These are phyloP conservation scores for Clarireedia paspali DNA, from an alignment of 2,329 filamentous ascomycete species.

Conservation along the genomic window DNA sequence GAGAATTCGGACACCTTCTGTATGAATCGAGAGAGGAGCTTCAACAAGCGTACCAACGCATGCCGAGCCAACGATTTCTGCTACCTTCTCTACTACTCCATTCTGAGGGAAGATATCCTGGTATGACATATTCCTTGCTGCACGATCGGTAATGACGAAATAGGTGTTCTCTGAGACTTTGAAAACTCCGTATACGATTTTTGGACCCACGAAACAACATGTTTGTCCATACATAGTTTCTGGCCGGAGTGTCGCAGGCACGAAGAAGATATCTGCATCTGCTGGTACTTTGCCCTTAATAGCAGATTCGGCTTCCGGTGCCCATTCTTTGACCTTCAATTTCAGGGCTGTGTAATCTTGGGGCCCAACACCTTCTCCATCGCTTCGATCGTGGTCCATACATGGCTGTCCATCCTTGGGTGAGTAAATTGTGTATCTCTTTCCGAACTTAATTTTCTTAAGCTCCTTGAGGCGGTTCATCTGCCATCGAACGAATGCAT, in stretches of 20 bases:
- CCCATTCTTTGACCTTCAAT: conserved; percentile 85
- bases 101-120: conserved; percentile 78
- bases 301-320: conserved; percentile 62
- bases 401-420: conserved; percentile 84
- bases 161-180: conserved; percentile 72
- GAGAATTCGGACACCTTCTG: conserved; percentile 74
- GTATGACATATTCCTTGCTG: conserved; percentile 92
- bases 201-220: conserved; percentile 89
- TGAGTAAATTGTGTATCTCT: conserved; percentile 87
- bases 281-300: conserved; percentile 73
- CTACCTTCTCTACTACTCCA: conserved; percentile 66
- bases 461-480: conserved; percentile 88
- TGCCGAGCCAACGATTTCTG: conserved; percentile 68
- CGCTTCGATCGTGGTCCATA: conserved; percentile 78
- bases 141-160: conserved; percentile 73
- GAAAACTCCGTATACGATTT: conserved; percentile 83
- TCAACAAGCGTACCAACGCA: conserved; percentile 83
- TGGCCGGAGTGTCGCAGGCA: conserved; percentile 84
- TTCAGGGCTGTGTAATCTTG: conserved; percentile 94
- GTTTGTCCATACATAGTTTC: conserved; percentile 99
- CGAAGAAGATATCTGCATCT: conserved; percentile 74
- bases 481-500: conserved; percentile 93
- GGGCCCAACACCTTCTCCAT: conserved; percentile 73
- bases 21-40: conserved; percentile 82
- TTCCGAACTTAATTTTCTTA: conserved; percentile 89